Evolutionary conservation across 495 filamentous ascomycete species (phyloP).

Genomic region (Beverwykella pulmonaria): DNA sequence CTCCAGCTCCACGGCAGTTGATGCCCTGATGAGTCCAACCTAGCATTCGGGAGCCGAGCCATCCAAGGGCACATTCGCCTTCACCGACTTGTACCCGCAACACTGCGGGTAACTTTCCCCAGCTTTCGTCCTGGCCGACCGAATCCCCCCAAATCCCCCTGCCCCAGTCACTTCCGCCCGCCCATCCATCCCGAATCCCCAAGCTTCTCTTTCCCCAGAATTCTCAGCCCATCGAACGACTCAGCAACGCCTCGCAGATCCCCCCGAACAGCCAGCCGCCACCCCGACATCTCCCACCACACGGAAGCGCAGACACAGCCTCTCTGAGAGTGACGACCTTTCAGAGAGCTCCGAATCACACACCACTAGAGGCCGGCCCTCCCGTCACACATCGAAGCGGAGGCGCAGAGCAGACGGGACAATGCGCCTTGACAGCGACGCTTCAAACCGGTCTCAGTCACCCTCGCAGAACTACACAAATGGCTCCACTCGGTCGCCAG

Average conservation of each 20-base stretch:
- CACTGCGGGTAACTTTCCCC: conserved; percentile 25
- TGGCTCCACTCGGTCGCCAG: conserved; percentile 44
- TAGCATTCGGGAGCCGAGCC: conserved; percentile 10
- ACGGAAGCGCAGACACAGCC: conserved; percentile 43
- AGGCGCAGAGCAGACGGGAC: conserved; percentile 58
- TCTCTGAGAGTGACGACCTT: conserved; percentile 26
- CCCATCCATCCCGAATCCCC: conserved; percentile 51
- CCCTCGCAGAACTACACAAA: conserved; percentile 42
- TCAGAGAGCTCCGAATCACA: conserved; percentile 36
- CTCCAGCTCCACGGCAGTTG: conserved; percentile 19
- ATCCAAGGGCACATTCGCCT: conserved; percentile 18
- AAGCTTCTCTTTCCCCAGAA: conserved; percentile 46
- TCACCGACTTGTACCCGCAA: conserved; percentile 23
- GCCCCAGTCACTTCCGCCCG: conserved; percentile 64
- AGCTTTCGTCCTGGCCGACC: conserved; percentile 66
- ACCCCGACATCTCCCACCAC: conserved; percentile 38
- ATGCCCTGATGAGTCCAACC: conserved; percentile 17
- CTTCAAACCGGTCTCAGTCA: conserved; percentile 51
- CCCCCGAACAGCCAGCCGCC: conserved; percentile 26
- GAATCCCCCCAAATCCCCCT: conserved; percentile 50
- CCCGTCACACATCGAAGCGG: conserved; percentile 59
- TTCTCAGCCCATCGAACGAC: conserved; percentile 44
- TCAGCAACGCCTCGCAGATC: conserved; percentile 36
- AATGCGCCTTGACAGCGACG: conserved; percentile 62
- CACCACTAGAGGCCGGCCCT: conserved; percentile 46